Conservation (phyloP, 441 rosid genomes). For the Theobroma grandiflorum region DNA sequence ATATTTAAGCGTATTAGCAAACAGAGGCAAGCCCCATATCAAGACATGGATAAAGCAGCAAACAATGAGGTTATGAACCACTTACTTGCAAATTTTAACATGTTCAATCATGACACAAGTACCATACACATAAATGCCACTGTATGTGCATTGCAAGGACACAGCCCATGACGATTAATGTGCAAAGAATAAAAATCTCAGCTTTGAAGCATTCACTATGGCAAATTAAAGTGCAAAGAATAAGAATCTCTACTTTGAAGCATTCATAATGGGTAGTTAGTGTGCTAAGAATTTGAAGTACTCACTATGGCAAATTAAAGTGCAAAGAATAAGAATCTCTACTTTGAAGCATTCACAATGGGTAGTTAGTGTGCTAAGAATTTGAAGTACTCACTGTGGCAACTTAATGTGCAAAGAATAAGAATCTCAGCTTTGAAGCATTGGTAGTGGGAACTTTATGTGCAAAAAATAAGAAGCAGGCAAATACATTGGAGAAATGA, state of each 20-base stretch:
- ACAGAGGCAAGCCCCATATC: neutral
- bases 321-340: conserved; percentile 10
- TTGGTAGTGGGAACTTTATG: neutral
- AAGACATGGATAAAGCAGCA: conserved; percentile 1
- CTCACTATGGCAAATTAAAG: neutral
- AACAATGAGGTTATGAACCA: neutral
- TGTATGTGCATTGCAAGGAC: neutral
- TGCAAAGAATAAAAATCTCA: conserved; percentile 12
- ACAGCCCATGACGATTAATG: neutral
- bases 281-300: neutral
- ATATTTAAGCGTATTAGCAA: neutral
- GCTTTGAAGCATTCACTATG: neutral
- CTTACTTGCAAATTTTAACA: neutral
- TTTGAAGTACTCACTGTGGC: neutral
- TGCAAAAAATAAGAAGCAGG: neutral
- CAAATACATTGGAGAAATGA: neutral
- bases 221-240: too few species aligned
- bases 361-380: too few species aligned
- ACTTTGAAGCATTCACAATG: neutral
- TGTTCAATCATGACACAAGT: neutral
- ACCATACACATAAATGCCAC: neutral
- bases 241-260: too few species aligned
- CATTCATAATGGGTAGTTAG: too few species aligned
- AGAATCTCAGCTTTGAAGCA: neutral
- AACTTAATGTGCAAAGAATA: neutral